A percentile compares a stretch with the other conserved stretches of the same genome.
Evolutionary conservation across 176 grass and related monocot genomes (phyloP).

Genomic region (Tuctoria greenei): DNA sequence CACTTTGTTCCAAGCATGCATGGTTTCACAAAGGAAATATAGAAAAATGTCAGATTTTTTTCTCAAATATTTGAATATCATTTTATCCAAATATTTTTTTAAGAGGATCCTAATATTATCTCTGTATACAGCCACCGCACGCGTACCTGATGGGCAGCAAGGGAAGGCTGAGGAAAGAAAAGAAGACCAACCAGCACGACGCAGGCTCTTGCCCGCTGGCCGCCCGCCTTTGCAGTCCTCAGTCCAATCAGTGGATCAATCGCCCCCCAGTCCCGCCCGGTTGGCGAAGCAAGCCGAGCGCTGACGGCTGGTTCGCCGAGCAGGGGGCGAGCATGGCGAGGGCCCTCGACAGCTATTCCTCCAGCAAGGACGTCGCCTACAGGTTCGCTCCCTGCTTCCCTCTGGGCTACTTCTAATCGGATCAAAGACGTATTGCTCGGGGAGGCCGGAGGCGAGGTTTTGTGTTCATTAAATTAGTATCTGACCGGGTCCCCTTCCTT

Average conservation of each 20-base stretch:
- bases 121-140: too few relatives aligned
- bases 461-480: too few relatives aligned
- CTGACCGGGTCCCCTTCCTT: neutral
- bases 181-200: neutral
- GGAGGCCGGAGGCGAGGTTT: too few relatives aligned
- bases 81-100: neutral
- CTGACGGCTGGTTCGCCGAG: too few relatives aligned
- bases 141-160: neutral
- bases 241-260: neutral
- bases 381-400: conserved; percentile 33
- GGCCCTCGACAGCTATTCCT: conserved; percentile 40
- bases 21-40: neutral
- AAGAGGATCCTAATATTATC: too few relatives aligned
- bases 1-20: neutral
- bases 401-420: neutral
- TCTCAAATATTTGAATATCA: neutral
- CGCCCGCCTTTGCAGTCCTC: neutral
- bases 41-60: neutral
- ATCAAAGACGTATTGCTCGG: neutral
- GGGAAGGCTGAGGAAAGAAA: neutral
- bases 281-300: too few relatives aligned
- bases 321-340: conserved; percentile 20
- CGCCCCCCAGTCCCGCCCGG: too few relatives aligned
- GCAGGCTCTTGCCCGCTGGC: conserved; percentile 26
- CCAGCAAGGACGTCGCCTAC: conserved; percentile 62